Conservation (phyloP, 2,329 filamentous ascomycete genomes). For the Colletotrichum lupini region DNA sequence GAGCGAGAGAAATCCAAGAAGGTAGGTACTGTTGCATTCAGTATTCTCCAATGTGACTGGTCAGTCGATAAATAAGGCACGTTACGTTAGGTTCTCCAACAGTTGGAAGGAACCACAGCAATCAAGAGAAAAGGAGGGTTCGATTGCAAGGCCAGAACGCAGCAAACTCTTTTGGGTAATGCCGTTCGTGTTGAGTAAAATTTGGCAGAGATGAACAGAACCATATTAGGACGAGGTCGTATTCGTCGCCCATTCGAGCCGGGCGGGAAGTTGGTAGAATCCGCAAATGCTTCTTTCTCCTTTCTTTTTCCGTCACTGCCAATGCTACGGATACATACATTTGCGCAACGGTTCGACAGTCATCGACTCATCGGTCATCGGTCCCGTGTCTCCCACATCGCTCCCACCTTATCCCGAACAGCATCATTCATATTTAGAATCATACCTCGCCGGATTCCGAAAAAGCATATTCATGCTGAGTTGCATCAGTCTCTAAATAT, state of each 20-base stretch:
- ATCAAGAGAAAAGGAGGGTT: neutral
- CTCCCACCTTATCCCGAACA: conserved; percentile 8
- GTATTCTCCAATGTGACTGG: neutral
- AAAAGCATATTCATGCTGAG: conserved; percentile 13
- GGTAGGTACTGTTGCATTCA: neutral
- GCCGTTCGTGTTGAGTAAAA: conserved; percentile 28
- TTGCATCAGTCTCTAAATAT: conserved; percentile 23
- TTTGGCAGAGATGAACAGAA: conserved; percentile 25
- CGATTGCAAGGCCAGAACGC: conserved; percentile 1
- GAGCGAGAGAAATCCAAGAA: neutral
- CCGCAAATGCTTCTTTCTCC: conserved; percentile 4
- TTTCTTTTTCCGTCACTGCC: neutral
- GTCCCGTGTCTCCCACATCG: neutral
- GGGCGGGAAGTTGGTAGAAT: neutral
- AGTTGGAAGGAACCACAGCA: neutral
- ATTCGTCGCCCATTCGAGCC: conserved; percentile 15
- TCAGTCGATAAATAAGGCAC: neutral
- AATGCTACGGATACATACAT: neutral
- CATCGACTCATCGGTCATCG: no score
- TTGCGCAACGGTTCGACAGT: neutral
- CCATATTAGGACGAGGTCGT: conserved; percentile 20
- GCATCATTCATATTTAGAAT: conserved; percentile 11
- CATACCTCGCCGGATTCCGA: conserved; percentile 23
- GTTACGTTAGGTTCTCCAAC: neutral
- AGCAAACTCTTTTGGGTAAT: conserved; percentile 22